Evolutionary conservation across 2,329 filamentous ascomycete species (phyloP), one percentile per base, ranked within the genome.

Genomic region (Dendrostoma leiphaemia): DNA sequence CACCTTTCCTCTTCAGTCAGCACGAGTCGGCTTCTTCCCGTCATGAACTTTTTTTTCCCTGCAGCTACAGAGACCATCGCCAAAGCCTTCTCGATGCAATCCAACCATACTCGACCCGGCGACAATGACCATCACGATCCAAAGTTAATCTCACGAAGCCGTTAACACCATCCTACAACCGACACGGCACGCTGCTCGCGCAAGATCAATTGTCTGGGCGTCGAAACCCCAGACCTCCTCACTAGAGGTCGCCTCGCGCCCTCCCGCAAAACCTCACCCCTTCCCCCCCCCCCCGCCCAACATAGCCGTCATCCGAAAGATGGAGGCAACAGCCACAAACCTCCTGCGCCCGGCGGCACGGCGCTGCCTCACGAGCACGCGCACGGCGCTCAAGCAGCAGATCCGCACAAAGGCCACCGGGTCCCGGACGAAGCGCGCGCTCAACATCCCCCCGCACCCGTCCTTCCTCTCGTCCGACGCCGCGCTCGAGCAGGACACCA

Each of bases 391-490:
- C 38, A 55, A 54, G 32, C 48, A 48, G 37, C 56, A 58, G 26
- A 55, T 58, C 46, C 67, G 79, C 46, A 74, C 80, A 68, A 76
- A 84, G 65, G 70, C 73, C 10, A 79, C 79, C 28, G 69, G 76
- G 3, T 67, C 74, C 49, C 79, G 82, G 53, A 82, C 79, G 40
- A 82, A 81, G 70, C 77, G 78, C 53, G 70, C 76, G 44, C 77
- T 84, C 63, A 84, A 82, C 65, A 76, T 86, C 62, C 71, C 78
- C 12, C 83, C 84, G 46, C 82, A 86, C 72, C 71, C 78, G 34
- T 82, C 82, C 61, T 86, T 87, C 69, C 71, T 82, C 37, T 60
- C 63, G 34, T 48, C 63, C 37, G 56, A 66, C 54, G 60, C 68
- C 38, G 62, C 64, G 60, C 62, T 62, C 60, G 64, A 69, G 59